phyloP scores from a whole-genome alignment of 2,329 filamentous ascomycete species.

The Cladophialophora yegresii region DNA sequence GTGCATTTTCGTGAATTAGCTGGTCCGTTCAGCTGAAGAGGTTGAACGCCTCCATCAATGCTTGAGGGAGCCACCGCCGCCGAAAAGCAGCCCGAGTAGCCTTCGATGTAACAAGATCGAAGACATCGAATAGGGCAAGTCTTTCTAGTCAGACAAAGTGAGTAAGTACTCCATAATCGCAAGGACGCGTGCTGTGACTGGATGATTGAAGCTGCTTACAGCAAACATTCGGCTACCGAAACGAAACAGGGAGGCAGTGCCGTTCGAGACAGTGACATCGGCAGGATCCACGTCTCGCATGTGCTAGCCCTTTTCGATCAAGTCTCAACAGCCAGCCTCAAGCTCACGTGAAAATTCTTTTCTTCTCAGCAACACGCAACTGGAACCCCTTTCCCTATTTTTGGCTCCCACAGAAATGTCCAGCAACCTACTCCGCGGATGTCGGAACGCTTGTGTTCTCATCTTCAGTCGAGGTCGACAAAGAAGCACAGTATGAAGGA shows the following conservation, averaged over 20 bases:
- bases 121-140: background rate
- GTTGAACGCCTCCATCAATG: background rate
- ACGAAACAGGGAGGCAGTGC: no score
- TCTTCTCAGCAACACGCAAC: background rate
- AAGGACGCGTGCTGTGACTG: no score
- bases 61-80: slow-evolving; percentile 4
- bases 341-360: background rate
- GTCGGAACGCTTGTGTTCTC: background rate
- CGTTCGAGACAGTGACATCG: no score
- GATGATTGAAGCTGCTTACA: no score
- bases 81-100: background rate
- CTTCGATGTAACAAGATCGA: background rate
- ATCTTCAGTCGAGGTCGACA: background rate
- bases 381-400: slow-evolving; percentile 1
- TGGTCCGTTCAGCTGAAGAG: slow-evolving; percentile 4
- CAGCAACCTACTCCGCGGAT: background rate
- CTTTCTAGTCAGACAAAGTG: background rate
- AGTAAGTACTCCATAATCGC: background rate
- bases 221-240: no score
- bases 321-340: no score
- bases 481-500: no score
- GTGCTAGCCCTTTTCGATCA: no score
- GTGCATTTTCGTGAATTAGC: background rate
- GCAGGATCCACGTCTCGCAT: no score
- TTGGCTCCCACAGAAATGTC: background rate